Conservation (phyloP, 106 monocot species). For the Dioscorea alata region DNA sequence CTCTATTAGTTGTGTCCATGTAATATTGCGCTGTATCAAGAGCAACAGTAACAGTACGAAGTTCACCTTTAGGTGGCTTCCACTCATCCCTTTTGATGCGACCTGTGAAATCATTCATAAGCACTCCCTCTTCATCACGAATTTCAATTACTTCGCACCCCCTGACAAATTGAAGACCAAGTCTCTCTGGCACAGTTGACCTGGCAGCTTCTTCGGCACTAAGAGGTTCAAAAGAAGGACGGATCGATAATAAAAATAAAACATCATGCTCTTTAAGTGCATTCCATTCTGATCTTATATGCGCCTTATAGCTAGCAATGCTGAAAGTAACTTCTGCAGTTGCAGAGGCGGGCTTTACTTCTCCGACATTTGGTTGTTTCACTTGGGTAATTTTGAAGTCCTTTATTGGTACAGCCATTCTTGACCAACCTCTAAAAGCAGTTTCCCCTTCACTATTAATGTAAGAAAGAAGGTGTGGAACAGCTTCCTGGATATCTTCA, state of each 20-base stretch:
- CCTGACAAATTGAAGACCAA: constrained; percentile 94
- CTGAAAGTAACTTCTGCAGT: constrained; percentile 85
- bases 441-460: constrained; percentile 96
- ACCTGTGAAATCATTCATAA: constrained; percentile 99
- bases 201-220: constrained; percentile 87
- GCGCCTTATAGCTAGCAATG: constrained; percentile 83
- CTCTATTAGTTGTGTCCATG: constrained; percentile 73
- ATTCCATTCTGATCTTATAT: constrained; percentile 97
- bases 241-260: constrained; percentile 87
- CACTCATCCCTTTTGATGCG: constrained; percentile 97
- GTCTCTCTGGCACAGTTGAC: constrained; percentile 74
- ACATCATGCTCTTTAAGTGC: constrained; percentile 98
- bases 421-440: constrained; percentile 98
- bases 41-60: constrained; percentile 83
- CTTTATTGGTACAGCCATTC: constrained; percentile 97
- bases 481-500: constrained; percentile 98
- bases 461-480: constrained; percentile 90
- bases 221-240: constrained; percentile 97
- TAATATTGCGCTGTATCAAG: constrained; percentile 96
- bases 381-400: constrained; percentile 77
- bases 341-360: constrained; percentile 93
- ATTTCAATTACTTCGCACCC: constrained; percentile 96
- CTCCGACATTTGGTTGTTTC: constrained; percentile 96
- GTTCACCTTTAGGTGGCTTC: constrained; percentile 98
- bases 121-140: constrained; percentile 87